phyloP scores from a whole-genome alignment of 2,329 filamentous ascomycete species.

The Macrophomina phaseolina region DNA sequence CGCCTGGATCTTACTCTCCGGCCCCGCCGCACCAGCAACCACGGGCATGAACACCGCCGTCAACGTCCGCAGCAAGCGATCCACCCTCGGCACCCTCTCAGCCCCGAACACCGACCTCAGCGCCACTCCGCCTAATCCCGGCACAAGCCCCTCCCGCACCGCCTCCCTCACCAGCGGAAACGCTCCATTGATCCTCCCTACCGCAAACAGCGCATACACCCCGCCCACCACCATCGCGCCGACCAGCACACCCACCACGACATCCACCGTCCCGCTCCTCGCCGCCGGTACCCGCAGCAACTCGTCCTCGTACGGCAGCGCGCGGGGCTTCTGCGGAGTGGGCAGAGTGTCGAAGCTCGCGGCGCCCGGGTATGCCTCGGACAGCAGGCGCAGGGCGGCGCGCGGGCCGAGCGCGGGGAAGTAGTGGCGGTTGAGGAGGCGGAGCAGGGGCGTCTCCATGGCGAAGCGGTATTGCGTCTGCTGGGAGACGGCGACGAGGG shows the following conservation, averaged over 20 bases:
- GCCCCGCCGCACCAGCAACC: background rate
- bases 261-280: background rate
- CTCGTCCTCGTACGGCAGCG: conserved; percentile 4
- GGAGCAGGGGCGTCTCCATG: conserved; percentile 1
- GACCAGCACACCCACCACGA: background rate
- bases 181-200: background rate
- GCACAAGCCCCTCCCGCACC: background rate
- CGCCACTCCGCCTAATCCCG: background rate
- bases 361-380: conserved; percentile 1
- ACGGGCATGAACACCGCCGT: background rate
- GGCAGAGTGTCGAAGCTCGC: background rate
- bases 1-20: background rate
- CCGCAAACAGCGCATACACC: background rate
- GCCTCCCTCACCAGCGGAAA: background rate
- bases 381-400: background rate
- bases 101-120: background rate
- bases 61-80: background rate
- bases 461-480: background rate
- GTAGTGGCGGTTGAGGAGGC: background rate
- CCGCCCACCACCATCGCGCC: background rate
- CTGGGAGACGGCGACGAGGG: background rate
- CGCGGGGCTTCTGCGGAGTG: background rate
- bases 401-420: background rate
- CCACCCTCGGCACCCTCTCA: background rate
- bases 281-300: background rate